phyloP scores from a whole-genome alignment of 306 rosid species.

The Trichosanthes cucumerina region DNA sequence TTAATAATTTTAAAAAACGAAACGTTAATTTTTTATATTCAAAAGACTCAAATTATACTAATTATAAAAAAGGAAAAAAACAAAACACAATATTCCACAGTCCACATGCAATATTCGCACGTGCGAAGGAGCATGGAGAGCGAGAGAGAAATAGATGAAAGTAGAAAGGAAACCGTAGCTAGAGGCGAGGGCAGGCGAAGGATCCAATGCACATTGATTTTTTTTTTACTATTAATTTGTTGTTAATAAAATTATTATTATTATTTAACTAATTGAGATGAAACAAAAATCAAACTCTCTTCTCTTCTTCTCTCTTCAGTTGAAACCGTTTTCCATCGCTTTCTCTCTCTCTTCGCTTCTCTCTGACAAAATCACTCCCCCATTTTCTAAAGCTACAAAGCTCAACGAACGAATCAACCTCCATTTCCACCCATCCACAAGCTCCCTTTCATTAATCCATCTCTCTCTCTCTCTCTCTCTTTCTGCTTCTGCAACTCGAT shows the following conservation, averaged over 20 bases:
- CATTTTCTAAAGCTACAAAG: not conserved
- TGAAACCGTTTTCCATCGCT: conserved; percentile 11
- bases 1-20: not conserved
- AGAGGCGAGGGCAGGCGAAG: not conserved
- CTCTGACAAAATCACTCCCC: conserved; percentile 5
- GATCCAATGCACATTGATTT: conserved; percentile 7
- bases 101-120: not conserved
- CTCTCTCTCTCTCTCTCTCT: not conserved
- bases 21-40: too few relatives aligned
- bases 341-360: not conserved
- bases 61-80: not conserved
- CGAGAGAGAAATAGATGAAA: not conserved
- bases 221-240: too few relatives aligned
- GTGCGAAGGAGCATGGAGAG: not conserved
- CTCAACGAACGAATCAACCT: not conserved
- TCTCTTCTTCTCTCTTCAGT: not conserved
- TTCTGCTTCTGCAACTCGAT: not conserved
- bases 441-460: not conserved
- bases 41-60: not conserved
- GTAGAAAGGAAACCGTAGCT: not conserved
- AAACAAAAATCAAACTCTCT: too few relatives aligned
- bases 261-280: too few relatives aligned
- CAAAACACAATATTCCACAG: not conserved
- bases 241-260: too few relatives aligned
- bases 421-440: not conserved